Evolutionary conservation across 345 rosid species (phyloP).

Genomic region (Gossypium stocksii): DNA sequence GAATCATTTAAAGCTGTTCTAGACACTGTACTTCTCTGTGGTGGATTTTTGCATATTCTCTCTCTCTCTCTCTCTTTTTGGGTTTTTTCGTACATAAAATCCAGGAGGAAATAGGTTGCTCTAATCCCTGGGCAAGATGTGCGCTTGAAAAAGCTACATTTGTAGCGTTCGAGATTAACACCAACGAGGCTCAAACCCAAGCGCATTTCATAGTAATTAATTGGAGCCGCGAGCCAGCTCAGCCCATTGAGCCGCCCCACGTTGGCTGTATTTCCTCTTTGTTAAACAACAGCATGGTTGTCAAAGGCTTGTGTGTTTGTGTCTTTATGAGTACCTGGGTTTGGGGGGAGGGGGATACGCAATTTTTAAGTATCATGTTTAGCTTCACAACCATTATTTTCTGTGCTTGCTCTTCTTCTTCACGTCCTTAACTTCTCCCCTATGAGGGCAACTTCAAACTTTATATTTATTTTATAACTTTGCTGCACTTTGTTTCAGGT

Average conservation of each 20-base stretch:
- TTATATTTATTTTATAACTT: constrained; percentile 2
- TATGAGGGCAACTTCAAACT: neutral
- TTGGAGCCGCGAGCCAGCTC: no score
- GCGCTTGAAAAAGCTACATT: no score
- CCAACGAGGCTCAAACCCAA: no score
- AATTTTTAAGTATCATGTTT: neutral
- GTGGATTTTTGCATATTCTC: neutral
- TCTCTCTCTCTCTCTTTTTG: no score
- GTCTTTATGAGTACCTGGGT: neutral
- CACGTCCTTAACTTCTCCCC: neutral
- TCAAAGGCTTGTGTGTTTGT: no score
- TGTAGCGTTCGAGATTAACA: no score
- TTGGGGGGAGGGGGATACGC: neutral
- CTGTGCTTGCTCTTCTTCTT: neutral
- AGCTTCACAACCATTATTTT: neutral
- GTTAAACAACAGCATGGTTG: neutral
- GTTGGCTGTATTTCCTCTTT: neutral
- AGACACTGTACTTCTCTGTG: neutral
- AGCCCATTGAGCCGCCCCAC: no score
- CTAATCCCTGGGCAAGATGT: no score
- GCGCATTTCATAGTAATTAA: no score
- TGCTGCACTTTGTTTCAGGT: constrained; percentile 43
- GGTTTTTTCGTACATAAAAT: no score
- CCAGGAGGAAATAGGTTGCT: no score
- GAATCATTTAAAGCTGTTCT: no score